A percentile compares a stretch with the other conserved stretches of the same genome.
These are phyloP conservation scores for Trichoderma sp. DNA, from an alignment of 2,329 filamentous ascomycete genomes.

Conservation along the genomic window DNA sequence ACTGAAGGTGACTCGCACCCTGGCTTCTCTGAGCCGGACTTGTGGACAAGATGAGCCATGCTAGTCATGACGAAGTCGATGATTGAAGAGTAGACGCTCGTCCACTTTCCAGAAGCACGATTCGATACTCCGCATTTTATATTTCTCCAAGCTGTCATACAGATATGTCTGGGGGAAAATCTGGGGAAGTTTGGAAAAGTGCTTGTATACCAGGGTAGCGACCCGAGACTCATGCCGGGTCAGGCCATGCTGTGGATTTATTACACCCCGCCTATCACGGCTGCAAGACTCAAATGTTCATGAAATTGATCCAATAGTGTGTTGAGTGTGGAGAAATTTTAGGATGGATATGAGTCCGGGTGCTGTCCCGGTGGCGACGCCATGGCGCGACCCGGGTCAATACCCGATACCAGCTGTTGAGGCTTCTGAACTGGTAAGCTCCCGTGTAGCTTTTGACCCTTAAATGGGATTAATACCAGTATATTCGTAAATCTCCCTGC, in stretches of 20 bases:
- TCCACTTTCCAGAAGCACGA: neutral
- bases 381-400: neutral
- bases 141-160: neutral
- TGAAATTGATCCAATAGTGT: neutral
- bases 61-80: neutral
- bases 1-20: neutral
- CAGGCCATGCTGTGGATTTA: neutral
- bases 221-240: neutral
- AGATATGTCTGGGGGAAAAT: neutral
- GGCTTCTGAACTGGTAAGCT: neutral
- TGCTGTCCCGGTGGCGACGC: neutral
- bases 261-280: neutral
- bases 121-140: neutral
- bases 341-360: neutral
- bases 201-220: neutral
- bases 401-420: neutral
- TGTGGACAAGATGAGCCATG: neutral
- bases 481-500: neutral
- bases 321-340: neutral
- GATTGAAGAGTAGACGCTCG: neutral
- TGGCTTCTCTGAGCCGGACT: neutral
- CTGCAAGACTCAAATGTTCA: neutral
- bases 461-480: neutral
- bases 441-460: neutral
- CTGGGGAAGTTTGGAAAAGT: neutral